Base-by-base conservation (phyloP, 305 asterid species). In the Fraxinus greggii region DNA sequence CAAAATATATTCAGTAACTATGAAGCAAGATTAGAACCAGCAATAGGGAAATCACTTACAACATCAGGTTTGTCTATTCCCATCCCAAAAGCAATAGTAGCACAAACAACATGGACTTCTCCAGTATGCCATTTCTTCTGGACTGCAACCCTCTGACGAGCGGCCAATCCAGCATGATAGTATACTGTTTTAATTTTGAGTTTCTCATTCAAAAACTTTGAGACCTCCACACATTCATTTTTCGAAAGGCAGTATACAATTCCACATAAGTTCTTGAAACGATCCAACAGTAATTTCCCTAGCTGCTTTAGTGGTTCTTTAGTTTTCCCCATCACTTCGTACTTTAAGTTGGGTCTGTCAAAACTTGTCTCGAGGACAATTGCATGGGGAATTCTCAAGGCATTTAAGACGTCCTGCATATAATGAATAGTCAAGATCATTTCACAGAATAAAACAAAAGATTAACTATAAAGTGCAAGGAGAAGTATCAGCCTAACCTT, bases 51-150 rank as follows among this genome's bases (percentile, higher is more conserved):
- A 65, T 31, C 78, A 91, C 99, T 94, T 80, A 95, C 99, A 75
- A 95, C 99, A 87, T 95, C 99, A 80, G 99, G 93, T 88, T 95
- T 95, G 89, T 95, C 99, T 40, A 95, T 95, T 85, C 98, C 98
- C 99, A 95, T 95, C 83, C 99, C 99, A 79, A 95, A 95, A 89
- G 99, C 99, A 87, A 95, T 94, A 77, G 99, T 95, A 54, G 99
- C 99, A 82, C 99, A 94, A 79, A 95, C 96, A 61, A 95, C 94
- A 32, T 92, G 92, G 83, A 89, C 92, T 87, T 94, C 97, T 77
- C 98, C 99, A 48, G 85, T 79, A 76, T 89, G 96, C 99, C 99
- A 95, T 89, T 88, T 95, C 90, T 88, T 90, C 87, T 94, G 98
- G 83, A 85, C 99, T 28, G 92, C 83, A 79, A 93, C 87, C 88